A percentile compares a stretch with the other conserved stretches of the same genome.
These are phyloP conservation scores for Penicillium arizonense DNA, from an alignment of 495 filamentous ascomycete species.

Conservation along the genomic window DNA sequence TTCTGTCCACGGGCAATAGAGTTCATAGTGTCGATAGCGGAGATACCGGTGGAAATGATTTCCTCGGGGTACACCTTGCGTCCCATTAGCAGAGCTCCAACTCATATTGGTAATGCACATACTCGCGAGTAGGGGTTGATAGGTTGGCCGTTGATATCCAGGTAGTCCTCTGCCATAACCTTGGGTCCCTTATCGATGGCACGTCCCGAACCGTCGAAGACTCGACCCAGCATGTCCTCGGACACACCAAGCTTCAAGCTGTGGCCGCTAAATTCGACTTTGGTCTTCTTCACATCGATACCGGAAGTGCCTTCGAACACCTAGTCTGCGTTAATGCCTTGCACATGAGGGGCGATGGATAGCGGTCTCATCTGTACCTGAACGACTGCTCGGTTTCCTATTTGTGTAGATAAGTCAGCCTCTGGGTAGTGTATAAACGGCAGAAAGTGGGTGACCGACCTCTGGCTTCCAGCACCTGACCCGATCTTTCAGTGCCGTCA, in stretches of 20 bases:
- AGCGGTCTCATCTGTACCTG: slow-evolving; percentile 54
- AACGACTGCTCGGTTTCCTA: slow-evolving; percentile 89
- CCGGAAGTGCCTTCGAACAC: slow-evolving; percentile 97
- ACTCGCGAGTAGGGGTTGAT: slow-evolving; percentile 98
- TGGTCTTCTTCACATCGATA: slow-evolving; percentile 98
- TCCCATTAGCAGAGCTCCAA: slow-evolving; percentile 15
- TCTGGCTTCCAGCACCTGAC: slow-evolving; percentile 96
- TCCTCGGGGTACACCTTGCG: slow-evolving; percentile 93
- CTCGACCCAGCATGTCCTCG: slow-evolving; percentile 98
- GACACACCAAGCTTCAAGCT: slow-evolving; percentile 98
- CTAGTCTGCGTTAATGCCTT: slow-evolving; percentile 46
- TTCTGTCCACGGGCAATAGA: slow-evolving; percentile 99
- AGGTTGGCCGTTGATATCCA: slow-evolving; percentile 98
- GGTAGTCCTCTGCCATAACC: slow-evolving; percentile 94
- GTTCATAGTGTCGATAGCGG: slow-evolving; percentile 99
- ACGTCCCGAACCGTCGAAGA: slow-evolving; percentile 96
- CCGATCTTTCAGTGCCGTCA: slow-evolving; percentile 90
- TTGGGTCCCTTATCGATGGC: slow-evolving; percentile 99
- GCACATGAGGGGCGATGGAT: slow-evolving; percentile 3
- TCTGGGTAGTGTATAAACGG: neutral
- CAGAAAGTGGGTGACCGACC: slow-evolving; percentile 50
- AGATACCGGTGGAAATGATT: slow-evolving; percentile 99
- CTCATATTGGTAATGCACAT: slow-evolving; percentile 23
- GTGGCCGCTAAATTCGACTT: slow-evolving; percentile 95
- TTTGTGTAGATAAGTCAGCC: neutral